Percentiles rank a stretch among this genome's conserved stretches.
These are phyloP conservation scores for Wickerhamiella cacticola DNA, from an alignment of 805 yeast species.

Conservation along the genomic window DNA sequence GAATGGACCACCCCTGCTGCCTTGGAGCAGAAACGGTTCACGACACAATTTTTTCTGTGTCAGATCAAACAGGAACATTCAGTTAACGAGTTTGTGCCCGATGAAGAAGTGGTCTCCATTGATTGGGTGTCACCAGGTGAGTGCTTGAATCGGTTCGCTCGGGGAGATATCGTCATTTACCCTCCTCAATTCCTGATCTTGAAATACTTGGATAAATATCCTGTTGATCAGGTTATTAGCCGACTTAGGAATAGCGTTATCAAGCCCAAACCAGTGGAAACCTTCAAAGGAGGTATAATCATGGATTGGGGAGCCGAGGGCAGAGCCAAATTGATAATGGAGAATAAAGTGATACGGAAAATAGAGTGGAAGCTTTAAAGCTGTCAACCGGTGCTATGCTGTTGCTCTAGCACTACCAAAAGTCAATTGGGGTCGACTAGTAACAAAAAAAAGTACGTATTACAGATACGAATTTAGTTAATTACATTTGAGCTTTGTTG, in stretches of 20 bases:
- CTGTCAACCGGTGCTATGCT: too few species aligned
- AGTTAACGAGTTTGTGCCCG: slow-evolving; percentile 10
- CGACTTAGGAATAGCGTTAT: slow-evolving; percentile 17
- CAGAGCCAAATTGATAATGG: slow-evolving; percentile 14
- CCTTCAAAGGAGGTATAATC: slow-evolving; percentile 18
- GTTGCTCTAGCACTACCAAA: too few species aligned
- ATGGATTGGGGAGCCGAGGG: slow-evolving; percentile 26
- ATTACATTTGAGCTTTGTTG: too few species aligned
- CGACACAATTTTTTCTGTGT: slow-evolving; percentile 25
- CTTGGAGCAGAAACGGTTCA: slow-evolving; percentile 21
- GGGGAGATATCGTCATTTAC: slow-evolving; percentile 20
- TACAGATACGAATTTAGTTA: too few species aligned
- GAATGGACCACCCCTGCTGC: slow-evolving; percentile 27
- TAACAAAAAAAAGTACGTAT: too few species aligned
- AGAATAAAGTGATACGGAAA: not conserved
- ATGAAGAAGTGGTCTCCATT: slow-evolving; percentile 16
- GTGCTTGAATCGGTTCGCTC: slow-evolving; percentile 19
- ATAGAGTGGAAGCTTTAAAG: slow-evolving; percentile 5
- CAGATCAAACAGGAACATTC: slow-evolving; percentile 16
- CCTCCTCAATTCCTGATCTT: slow-evolving; percentile 28
- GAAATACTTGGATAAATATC: slow-evolving; percentile 15
- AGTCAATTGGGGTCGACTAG: too few species aligned
- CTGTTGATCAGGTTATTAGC: slow-evolving; percentile 14
- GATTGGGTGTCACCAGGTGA: slow-evolving; percentile 25
- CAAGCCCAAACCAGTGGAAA: slow-evolving; percentile 18